Base-by-base conservation (phyloP, 2,329 filamentous ascomycete genomes). In the Neonectria coccinea region DNA sequence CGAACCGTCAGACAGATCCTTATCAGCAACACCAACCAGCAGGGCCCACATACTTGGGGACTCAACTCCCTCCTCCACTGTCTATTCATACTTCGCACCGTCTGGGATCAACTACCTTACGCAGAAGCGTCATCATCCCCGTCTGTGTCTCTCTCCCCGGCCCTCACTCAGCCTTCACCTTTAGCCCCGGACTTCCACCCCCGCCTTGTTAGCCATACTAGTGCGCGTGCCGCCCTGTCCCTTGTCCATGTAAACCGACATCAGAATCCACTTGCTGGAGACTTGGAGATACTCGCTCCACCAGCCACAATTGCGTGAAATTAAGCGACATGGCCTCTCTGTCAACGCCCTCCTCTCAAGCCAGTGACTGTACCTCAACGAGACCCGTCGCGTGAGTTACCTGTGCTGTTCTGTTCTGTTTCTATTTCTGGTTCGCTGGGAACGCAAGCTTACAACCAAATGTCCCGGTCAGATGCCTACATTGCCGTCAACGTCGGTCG, bases 401-500 rank as follows among this genome's bases (percentile, higher is more conserved):
- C 25, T 22, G 9, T 29, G 18, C 27, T 25, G 7, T 8, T 29
- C 29, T 29, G 29, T 58, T 4, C 25, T 6, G 5, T 25, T 5
- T n/a, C n/a, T n/a, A n/a, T 2, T 29, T 29, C 27, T 29, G 27
- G 58, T 4, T n/a, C 31, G 33, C 12, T 2, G 10, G n/a, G 10
- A 10, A 11, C 16, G 2, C 14, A 14, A 14, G 11, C 48, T 51
- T n/a, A 51, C 48, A 10, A 4, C 2, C 11, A 2, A 18, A 11
- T 20, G n/a, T 6, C 10, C 18, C 48, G 10, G 47, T 18, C 7
- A 80, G 78, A 3, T 80, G 78, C 57, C 67, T 77, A 2, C 70
- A 74, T 16, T 80, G 79, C 59, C 76, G 79, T 5, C 72, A 75
- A 25, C 71, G 78, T 11, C 73, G 76, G 5, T 78, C 77, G 0